Evolutionary conservation across 306 rosid species (phyloP).

Genomic region (Ceratonia siliqua): DNA sequence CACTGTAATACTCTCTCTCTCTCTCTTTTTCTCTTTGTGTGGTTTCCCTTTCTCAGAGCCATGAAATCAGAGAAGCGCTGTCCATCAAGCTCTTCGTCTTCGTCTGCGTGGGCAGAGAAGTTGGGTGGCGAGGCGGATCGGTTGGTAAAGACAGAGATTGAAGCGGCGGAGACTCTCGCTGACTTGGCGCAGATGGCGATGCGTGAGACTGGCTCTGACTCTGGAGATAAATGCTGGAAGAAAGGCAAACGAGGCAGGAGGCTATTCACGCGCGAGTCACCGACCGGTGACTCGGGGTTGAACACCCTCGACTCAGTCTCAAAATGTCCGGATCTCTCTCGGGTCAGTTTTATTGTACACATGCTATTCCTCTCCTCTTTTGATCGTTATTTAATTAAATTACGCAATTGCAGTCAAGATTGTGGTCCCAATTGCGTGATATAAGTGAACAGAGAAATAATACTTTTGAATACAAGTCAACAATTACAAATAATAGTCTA

Average conservation of each 20-base stretch:
- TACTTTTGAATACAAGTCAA: conserved; percentile 18
- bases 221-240: conserved; percentile 39
- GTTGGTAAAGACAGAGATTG: conserved; percentile 69
- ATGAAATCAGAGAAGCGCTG: conserved; percentile 40
- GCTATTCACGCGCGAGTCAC: conserved; percentile 52
- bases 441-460: not conserved
- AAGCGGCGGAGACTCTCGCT: conserved; percentile 95
- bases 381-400: not conserved
- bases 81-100: conserved; percentile 34
- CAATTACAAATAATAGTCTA: not conserved
- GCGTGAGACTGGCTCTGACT: conserved; percentile 42
- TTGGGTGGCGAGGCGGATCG: conserved; percentile 43
- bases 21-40: not conserved
- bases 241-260: conserved; percentile 44
- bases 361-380: not conserved
- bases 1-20: conserved; percentile 17
- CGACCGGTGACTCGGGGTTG: conserved; percentile 34
- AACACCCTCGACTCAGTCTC: conserved; percentile 36
- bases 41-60: not conserved
- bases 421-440: not conserved
- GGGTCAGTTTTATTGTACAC: conserved; percentile 37
- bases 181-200: conserved; percentile 68
- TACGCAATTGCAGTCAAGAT: not conserved
- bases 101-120: conserved; percentile 14
- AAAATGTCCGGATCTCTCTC: conserved; percentile 44